phyloP scores from a whole-genome alignment of 1,139 yeast species.

The Yarrowia galli region DNA sequence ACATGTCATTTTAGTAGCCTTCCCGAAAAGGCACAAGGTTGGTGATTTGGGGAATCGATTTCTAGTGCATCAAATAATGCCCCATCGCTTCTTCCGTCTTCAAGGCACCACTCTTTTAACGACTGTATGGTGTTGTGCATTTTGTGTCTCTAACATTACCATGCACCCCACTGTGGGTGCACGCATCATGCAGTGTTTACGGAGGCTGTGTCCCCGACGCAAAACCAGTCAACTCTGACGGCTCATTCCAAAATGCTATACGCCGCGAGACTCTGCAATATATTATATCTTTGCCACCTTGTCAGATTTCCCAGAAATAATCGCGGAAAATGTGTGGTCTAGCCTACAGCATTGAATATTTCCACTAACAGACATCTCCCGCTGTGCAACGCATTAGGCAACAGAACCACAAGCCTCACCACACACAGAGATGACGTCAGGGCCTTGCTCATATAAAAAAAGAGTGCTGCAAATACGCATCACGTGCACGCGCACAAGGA shows the following conservation, averaged over 20 bases:
- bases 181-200: neutral
- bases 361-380: neutral
- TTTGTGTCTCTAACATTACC: neutral
- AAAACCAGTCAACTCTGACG: neutral
- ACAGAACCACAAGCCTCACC: conserved; percentile 1
- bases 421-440: neutral
- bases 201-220: neutral
- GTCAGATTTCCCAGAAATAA: too few relatives aligned
- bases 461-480: conserved; percentile 5
- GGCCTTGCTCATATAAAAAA: neutral
- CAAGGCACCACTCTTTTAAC: too few relatives aligned
- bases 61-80: too few relatives aligned
- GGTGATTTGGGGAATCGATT: too few relatives aligned
- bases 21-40: too few relatives aligned
- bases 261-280: too few relatives aligned
- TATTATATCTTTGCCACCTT: too few relatives aligned
- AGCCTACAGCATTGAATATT: neutral
- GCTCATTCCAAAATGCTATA: too few relatives aligned
- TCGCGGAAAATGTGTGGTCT: too few relatives aligned
- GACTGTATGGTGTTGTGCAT: neutral
- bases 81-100: too few relatives aligned
- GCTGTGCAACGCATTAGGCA: neutral
- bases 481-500: conserved; percentile 14
- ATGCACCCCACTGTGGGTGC: too few relatives aligned
- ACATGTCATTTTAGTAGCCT: neutral